Base-by-base conservation (phyloP, 768 basidiomycete genomes). In the Dioszegia hungarica region DNA sequence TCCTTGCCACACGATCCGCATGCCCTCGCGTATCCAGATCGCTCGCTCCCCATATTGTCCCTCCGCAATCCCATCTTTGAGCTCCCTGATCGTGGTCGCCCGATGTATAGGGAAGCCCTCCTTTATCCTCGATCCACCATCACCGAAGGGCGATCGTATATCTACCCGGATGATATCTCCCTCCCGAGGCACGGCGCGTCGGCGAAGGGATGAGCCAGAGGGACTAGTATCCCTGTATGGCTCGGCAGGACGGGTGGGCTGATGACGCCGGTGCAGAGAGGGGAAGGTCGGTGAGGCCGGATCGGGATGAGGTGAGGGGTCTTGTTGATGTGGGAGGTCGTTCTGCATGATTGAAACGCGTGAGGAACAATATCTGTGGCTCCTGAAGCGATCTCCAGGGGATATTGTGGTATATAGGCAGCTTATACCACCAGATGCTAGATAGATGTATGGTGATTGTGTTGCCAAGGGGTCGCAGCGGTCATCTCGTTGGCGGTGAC, bases 1-100 rank as follows among this genome's bases (percentile, higher is more conserved):
- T 3, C 70, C 70, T 46, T 62, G 61, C 62, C 66, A 72, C 0
- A 72, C 64, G 22, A 72, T n/a, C 43, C 70, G 60, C 70, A 72
- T 69, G 2, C 68, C 68, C 17, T 67, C 66, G 20, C 66, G 51
- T 27, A 56, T 55, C 66, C 67, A 69, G 9, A 41, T 22, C 24
- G 53, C 54, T 19, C 63, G 58, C 29, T 69, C 63, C 6, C 55
- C 41, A 27, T 46, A 57, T n/a, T 43, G 24, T 12, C 68, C 68
- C 27, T 19, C 20, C 2, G 54, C 57, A 12, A 69, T 31, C 25
- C 59, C 60, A 40, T 67, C 63, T 41, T 72, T 69, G 37, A 72
- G 43, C 36, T 62, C 52, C 6, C 19, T 17, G 24, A 67, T 43
- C 14, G 49, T 60, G 27, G 31, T 56, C 17, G 12, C 10, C 17